These are phyloP conservation scores for Ganoderma multipileum DNA, from an alignment of 1,284 basidiomycete species.

Conservation along the genomic window DNA sequence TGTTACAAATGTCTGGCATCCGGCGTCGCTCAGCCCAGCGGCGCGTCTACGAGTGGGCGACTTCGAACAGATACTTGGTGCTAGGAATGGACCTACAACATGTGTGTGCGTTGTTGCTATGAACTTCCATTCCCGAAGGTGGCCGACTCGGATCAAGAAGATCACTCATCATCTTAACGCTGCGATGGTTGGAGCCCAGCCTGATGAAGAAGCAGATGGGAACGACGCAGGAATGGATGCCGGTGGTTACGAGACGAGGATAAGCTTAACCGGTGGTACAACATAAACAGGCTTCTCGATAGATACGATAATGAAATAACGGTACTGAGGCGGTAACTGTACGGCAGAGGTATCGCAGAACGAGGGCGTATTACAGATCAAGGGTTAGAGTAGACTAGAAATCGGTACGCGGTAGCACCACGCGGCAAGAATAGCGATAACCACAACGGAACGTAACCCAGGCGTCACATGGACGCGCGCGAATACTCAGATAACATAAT, in stretches of 20 bases:
- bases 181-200: background rate
- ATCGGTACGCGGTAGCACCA: background rate
- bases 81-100: background rate
- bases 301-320: background rate
- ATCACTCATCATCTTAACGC: background rate
- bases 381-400: background rate
- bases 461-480: background rate
- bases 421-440: background rate
- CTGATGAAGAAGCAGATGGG: background rate
- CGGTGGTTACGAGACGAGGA: background rate
- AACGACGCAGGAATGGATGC: background rate
- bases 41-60: no score
- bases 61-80: no score
- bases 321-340: background rate
- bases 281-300: background rate
- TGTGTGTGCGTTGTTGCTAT: no score
- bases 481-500: background rate
- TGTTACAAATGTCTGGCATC: no score
- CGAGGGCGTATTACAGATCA: background rate
- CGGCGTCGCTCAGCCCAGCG: no score
- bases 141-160: background rate
- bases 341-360: background rate
- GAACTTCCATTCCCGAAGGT: background rate
- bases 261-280: background rate
- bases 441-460: background rate